A percentile compares a stretch with the other conserved stretches of the same genome.
Conservation (phyloP, 768 basidiomycete species). For the Suillus decipiens region DNA sequence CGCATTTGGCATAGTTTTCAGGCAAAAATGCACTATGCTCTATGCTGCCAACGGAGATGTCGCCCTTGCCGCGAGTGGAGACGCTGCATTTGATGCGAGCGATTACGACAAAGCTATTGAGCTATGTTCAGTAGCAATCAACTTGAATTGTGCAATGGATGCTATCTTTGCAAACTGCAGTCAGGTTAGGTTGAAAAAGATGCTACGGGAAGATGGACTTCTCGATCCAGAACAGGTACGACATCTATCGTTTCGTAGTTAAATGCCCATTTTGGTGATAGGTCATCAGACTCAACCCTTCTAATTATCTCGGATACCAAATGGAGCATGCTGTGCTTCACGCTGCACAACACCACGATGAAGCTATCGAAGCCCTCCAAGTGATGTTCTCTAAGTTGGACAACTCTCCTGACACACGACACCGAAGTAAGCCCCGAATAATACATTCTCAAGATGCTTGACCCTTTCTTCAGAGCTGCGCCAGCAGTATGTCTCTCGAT, state of each 20-base stretch:
- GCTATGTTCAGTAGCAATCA: not conserved
- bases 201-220: not conserved
- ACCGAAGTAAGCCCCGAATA: not conserved
- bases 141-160: not conserved
- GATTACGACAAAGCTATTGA: not conserved
- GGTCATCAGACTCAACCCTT: not conserved
- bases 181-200: not conserved
- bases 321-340: not conserved
- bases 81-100: not conserved
- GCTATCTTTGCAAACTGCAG: not conserved
- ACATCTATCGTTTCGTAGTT: not conserved
- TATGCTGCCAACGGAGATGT: not conserved
- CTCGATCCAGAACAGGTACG: not conserved
- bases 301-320: not conserved
- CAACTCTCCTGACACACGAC: not conserved
- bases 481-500: not conserved
- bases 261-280: not conserved
- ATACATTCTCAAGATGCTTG: not conserved
- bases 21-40: not conserved
- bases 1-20: not conserved
- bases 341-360: not conserved
- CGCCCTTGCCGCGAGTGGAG: not conserved
- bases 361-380: not conserved
- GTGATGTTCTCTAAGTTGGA: not conserved
- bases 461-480: not conserved